A percentile compares a stretch with the other conserved stretches of the same genome.
Evolutionary conservation across 306 rosid species (phyloP).

Genomic region (Trifolium repens): DNA sequence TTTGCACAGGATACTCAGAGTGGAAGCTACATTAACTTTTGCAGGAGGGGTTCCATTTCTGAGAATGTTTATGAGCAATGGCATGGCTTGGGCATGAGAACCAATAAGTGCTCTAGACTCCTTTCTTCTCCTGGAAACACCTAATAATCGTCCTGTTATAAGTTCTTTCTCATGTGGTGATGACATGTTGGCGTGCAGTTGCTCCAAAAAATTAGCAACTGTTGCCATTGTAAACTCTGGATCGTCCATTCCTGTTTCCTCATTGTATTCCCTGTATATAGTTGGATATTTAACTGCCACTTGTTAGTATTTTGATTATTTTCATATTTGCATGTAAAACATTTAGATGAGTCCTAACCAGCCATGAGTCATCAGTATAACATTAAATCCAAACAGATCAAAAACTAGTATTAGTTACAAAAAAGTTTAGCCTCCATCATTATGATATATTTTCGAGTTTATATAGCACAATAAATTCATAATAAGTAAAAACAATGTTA

Average conservation of each 20-base stretch:
- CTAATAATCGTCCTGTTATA: slow-evolving; percentile 70
- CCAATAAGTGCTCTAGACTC: slow-evolving; percentile 84
- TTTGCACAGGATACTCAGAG: slow-evolving; percentile 83
- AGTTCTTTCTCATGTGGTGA: slow-evolving; percentile 82
- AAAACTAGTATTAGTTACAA: slow-evolving; percentile 16
- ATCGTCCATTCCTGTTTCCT: slow-evolving; percentile 65
- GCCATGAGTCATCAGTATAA: slow-evolving; percentile 31
- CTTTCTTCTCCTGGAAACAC: slow-evolving; percentile 71
- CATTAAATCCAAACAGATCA: neutral
- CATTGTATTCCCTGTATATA: slow-evolving; percentile 62
- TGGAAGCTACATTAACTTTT: slow-evolving; percentile 86
- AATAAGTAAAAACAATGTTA: slow-evolving; percentile 26
- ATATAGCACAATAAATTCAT: slow-evolving; percentile 22
- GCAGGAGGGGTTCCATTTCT: slow-evolving; percentile 81
- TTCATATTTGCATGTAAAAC: slow-evolving; percentile 32
- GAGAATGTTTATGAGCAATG: slow-evolving; percentile 91
- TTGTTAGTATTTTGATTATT: slow-evolving; percentile 32
- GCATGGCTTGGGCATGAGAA: slow-evolving; percentile 98
- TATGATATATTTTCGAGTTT: neutral
- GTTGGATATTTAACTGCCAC: slow-evolving; percentile 30
- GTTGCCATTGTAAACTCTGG: slow-evolving; percentile 76
- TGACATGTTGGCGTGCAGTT: slow-evolving; percentile 83
- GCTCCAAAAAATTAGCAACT: slow-evolving; percentile 87
- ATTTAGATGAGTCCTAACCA: slow-evolving; percentile 19
- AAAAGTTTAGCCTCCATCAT: neutral